Conservation (phyloP, 257 asterid species). For the Ilex aquifolium region DNA sequence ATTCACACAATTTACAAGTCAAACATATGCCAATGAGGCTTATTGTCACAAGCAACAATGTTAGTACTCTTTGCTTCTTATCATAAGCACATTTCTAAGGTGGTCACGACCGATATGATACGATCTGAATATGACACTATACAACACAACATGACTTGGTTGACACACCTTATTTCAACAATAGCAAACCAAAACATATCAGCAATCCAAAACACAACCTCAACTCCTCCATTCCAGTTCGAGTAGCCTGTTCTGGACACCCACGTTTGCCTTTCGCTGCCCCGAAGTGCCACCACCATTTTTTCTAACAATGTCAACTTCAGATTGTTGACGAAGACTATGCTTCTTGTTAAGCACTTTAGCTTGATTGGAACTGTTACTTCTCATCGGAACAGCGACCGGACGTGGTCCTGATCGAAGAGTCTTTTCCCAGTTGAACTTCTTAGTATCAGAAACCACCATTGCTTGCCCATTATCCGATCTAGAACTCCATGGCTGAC, state of each 20-base stretch:
- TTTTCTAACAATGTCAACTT: not conserved
- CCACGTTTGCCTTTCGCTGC: constrained; percentile 14
- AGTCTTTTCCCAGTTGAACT: constrained; percentile 52
- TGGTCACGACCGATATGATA: too few species aligned
- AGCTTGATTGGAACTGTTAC: not conserved
- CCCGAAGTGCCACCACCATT: not conserved
- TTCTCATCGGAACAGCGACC: not conserved
- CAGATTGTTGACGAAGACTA: too few species aligned
- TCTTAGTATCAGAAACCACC: constrained; percentile 1
- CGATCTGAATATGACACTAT: too few species aligned
- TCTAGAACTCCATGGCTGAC: not conserved
- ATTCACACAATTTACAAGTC: too few species aligned
- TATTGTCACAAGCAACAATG: too few species aligned
- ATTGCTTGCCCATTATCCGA: constrained; percentile 3
- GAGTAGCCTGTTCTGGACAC: constrained; percentile 6
- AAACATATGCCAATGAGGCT: too few species aligned
- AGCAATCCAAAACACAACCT: not conserved
- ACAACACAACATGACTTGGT: too few species aligned
- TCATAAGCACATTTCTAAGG: too few species aligned
- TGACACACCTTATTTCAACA: too few species aligned
- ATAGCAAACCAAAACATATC: too few species aligned
- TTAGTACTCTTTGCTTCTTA: too few species aligned
- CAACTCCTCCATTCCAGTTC: constrained; percentile 32
- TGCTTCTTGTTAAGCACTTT: too few species aligned
- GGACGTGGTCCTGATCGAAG: constrained; percentile 37